Evolutionary conservation across 169 alveolate species (phyloP).

Genomic region (Eimeria brunetti): DNA sequence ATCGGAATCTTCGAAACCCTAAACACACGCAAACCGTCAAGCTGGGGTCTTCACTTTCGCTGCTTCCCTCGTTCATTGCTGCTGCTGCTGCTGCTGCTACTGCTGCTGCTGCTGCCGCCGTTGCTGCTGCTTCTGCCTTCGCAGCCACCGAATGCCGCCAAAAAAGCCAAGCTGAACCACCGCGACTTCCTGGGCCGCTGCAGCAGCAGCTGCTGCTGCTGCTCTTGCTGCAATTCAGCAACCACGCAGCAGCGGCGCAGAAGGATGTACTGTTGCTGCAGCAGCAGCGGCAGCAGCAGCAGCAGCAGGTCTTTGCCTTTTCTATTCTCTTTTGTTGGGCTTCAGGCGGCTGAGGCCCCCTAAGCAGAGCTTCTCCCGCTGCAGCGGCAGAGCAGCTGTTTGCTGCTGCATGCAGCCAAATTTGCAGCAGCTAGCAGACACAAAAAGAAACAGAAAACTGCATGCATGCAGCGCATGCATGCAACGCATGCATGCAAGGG

Average conservation of each 20-base stretch:
- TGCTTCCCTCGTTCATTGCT: background rate
- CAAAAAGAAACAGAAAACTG: background rate
- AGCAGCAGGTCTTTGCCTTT: background rate
- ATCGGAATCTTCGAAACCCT: too few relatives aligned
- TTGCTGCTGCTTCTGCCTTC: background rate
- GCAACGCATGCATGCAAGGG: too few relatives aligned
- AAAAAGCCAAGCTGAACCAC: background rate
- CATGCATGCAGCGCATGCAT: too few relatives aligned
- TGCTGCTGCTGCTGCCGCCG: too few relatives aligned
- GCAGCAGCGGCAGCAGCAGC: background rate
- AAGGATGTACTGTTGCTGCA: background rate
- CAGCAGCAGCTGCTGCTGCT: conserved; percentile 11
- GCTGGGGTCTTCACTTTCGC: background rate
- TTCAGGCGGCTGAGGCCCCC: background rate
- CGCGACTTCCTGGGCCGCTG: background rate
- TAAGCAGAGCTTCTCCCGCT: background rate
- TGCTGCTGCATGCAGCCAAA: background rate
- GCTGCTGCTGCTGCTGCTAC: too few relatives aligned
- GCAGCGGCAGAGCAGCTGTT: background rate
- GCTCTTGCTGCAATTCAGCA: background rate
- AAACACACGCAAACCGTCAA: background rate
- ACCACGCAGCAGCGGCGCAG: background rate
- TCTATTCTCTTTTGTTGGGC: background rate
- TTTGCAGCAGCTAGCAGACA: background rate
- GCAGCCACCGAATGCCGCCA: conserved; percentile 59